Percentiles rank a stretch among this genome's conserved stretches.
phyloP scores from a whole-genome alignment of 805 yeast species.

The Blastobotrys terrestris region DNA sequence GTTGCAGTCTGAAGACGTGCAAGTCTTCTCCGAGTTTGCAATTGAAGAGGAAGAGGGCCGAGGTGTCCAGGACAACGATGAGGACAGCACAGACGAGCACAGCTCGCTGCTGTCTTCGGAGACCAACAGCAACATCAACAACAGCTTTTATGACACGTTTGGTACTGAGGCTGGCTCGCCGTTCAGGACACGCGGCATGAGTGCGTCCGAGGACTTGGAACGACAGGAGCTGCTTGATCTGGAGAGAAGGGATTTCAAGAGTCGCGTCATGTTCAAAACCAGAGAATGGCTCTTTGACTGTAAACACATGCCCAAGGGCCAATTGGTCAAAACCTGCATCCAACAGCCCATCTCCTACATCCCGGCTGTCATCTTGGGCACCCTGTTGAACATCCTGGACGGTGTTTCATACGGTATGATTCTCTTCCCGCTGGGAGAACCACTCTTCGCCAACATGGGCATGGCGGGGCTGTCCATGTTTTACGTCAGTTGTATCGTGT shows the following conservation, averaged over 20 bases:
- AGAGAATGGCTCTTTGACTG: not conserved
- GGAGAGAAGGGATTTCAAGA: not conserved
- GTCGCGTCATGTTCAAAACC: not conserved
- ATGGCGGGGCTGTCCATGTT: constrained; percentile 92
- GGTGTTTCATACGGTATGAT: constrained; percentile 97
- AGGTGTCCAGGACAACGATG: no score
- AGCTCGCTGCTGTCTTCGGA: not conserved
- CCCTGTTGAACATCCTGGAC: constrained; percentile 79
- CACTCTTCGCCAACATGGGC: constrained; percentile 69
- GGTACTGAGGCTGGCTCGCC: no score
- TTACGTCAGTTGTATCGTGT: constrained; percentile 82
- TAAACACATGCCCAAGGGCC: not conserved
- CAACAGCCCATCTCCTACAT: constrained; percentile 40
- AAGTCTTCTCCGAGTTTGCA: not conserved
- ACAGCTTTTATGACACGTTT: not conserved
- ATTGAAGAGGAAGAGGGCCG: not conserved
- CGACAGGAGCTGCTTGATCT: not conserved
- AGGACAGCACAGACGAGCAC: not conserved
- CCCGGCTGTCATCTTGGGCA: constrained; percentile 84
- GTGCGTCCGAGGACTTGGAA: not conserved
- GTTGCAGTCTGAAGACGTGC: not conserved
- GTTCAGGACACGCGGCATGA: not conserved
- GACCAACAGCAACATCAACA: not conserved
- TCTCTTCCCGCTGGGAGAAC: constrained; percentile 84
- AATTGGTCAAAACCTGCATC: not conserved